A percentile compares a stretch with the other conserved stretches of the same genome.
Evolutionary conservation across 345 rosid species (phyloP).

Genomic region (Rhizophora mangle): DNA sequence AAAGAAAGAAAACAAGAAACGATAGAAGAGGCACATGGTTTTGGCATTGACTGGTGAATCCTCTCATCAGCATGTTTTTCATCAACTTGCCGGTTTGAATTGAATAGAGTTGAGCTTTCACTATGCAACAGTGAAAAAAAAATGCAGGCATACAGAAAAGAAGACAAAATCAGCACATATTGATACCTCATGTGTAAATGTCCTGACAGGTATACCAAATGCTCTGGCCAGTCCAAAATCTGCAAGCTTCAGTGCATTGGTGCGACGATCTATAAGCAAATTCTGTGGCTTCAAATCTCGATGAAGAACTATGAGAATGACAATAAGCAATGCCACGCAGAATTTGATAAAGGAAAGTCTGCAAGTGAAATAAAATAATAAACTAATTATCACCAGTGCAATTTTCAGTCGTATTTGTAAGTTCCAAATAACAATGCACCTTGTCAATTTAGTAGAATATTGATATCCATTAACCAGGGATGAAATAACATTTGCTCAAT

Average conservation of each 20-base stretch:
- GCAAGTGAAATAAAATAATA: conserved; percentile 29
- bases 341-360: conserved; percentile 89
- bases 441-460: neutral
- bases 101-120: neutral
- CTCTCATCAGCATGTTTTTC: neutral
- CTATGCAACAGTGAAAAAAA: neutral
- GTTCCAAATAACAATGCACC: too few relatives aligned
- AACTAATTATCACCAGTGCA: neutral
- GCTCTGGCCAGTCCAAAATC: conserved; percentile 99
- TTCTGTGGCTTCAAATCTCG: conserved; percentile 98
- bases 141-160: neutral
- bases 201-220: conserved; percentile 96
- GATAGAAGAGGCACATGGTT: neutral
- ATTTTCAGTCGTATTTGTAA: too few relatives aligned
- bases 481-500: neutral
- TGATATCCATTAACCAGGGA: neutral
- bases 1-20: too few relatives aligned
- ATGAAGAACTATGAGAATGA: conserved; percentile 97
- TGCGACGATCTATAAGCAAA: conserved; percentile 80
- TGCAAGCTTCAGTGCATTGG: conserved; percentile 90
- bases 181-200: conserved; percentile 93
- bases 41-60: neutral
- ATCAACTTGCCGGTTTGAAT: neutral
- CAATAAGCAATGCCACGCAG: conserved; percentile 90
- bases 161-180: neutral